Evolutionary conservation across 2,329 filamentous ascomycete species (phyloP), one percentile per base, ranked within the genome.

Genomic region (Monilinia fructigena): DNA sequence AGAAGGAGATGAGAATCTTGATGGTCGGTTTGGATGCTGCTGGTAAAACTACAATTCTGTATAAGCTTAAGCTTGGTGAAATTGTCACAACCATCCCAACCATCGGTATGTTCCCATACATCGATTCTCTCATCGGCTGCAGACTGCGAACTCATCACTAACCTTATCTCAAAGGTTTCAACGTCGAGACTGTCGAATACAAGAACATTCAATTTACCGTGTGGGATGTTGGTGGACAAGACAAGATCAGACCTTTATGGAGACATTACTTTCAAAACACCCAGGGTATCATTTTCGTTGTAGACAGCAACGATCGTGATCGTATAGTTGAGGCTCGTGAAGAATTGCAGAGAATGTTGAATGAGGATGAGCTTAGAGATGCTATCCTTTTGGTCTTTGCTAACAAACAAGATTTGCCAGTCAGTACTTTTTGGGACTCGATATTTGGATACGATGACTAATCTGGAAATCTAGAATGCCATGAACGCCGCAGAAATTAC

Each of bases 171-270:
- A 50, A 72, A 93, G 91, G 95, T 77, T 99, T 99, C 89, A 99
- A 99, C 85, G 95, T 99, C 81, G 95, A 99, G 87, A 98, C 95
- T 66, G 95, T 99, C 80, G 93, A 96, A 80, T 98, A 98, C 87
- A 97, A 97, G 88, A 99, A 99, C 88, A 97, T 97, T 77, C 93
- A 97, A 81, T 99, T 99, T 87, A 98, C 94, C 80, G 95, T 99
- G 80, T 99, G 95, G 95, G 95, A 98, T 85, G 95, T 99, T 78
- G 95, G 95, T 86, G 95, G 95, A 81, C 95, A 99, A 86, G 95
- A 99, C 89, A 98, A 98, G 91, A 99, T 99, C 80, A 89, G 95
- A 81, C 95, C 95, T 79, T 86, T 99, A 78, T 99, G 95, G 95
- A 93, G 95, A 85, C 95, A 98, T 83, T 99, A 99, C 86, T 99